Evolutionary conservation across 208 protist genomes (phyloP), one percentile per base, ranked within the genome.

Genomic region (Crithidia sp.): DNA sequence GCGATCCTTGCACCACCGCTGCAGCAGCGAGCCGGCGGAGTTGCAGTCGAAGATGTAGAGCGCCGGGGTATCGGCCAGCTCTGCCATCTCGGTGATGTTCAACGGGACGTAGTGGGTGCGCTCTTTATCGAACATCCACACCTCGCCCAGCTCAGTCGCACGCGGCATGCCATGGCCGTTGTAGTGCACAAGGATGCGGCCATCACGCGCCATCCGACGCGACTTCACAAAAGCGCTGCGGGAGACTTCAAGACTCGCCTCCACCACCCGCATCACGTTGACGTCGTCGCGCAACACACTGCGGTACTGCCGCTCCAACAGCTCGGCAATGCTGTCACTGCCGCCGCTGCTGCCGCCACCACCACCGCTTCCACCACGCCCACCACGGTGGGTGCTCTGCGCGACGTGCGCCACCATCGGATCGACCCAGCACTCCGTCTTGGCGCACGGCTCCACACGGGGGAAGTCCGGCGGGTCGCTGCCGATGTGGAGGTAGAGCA

Each of bases 31-130:
- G 2, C 95, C 98, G 4, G 98, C 97, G 66, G 82, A 87, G 49
- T 97, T 97, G 86, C 98, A 99, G 87, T 99, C 99, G 50, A 99
- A 95, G 7, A 99, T 96, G 78, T 98, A 99, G n/a, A 99, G 88
- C 14, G 90, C 90, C 37, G 99, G 98, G 3, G 89, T 89, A 36
- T 91, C 92, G 5, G 98, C 76, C 83, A 98, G 98, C 47, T 94
- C 83, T 55, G 97, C 86, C 14, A 99, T 88, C 56, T 99, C 98
- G 49, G 94, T 92, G 16, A 99, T 92, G 53, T 97, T 98, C 13
- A 99, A 69, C 12, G 98, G 98, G n/a, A 99, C 98, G 84, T 99
- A 99, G 88, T 99, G 95, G 40, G 96, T 99, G 67, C 94, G 97
- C 54, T 98, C 86, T 74, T 87, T 73, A 87, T 99, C 99, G 77